Percentiles rank a stretch among this genome's conserved stretches.
Conservation (phyloP, 805 yeast species). For the Brettanomyces nanus region DNA sequence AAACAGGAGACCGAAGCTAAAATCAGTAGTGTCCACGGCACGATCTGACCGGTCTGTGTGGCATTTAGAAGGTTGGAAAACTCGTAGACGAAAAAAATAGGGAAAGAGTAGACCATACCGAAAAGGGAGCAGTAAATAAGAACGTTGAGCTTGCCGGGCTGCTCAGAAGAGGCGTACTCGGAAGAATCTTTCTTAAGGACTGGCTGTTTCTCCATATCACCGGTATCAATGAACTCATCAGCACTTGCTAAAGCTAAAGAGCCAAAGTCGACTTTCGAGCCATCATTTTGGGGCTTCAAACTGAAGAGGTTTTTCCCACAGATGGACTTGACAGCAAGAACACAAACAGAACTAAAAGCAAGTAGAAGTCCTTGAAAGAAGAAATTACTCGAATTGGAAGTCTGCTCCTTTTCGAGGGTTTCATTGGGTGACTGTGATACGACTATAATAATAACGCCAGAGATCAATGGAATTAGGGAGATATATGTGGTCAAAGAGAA, state of each 20-base stretch:
- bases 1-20: constrained; percentile 74
- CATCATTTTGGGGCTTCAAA: constrained; percentile 15
- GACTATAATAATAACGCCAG: constrained; percentile 47
- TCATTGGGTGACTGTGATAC: constrained; percentile 19
- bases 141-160: constrained; percentile 74
- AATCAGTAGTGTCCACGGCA: constrained; percentile 43
- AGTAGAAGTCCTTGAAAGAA: constrained; percentile 30
- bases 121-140: constrained; percentile 68
- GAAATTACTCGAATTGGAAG: not conserved
- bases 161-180: constrained; percentile 1
- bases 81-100: constrained; percentile 65
- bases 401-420: not conserved
- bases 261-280: not conserved
- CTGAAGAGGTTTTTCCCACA: constrained; percentile 80
- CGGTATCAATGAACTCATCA: too few species aligned
- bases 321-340: constrained; percentile 80
- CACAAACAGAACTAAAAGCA: constrained; percentile 59
- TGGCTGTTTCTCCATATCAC: too few species aligned
- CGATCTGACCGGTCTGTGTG: constrained; percentile 17
- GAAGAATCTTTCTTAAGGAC: too few species aligned
- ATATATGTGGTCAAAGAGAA: constrained; percentile 44
- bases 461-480: constrained; percentile 42
- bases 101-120: constrained; percentile 65
- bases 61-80: constrained; percentile 26
- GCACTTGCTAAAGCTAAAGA: constrained; percentile 1